Conservation (phyloP, 2,329 filamentous ascomycete species). For the Camillea tinctor region DNA sequence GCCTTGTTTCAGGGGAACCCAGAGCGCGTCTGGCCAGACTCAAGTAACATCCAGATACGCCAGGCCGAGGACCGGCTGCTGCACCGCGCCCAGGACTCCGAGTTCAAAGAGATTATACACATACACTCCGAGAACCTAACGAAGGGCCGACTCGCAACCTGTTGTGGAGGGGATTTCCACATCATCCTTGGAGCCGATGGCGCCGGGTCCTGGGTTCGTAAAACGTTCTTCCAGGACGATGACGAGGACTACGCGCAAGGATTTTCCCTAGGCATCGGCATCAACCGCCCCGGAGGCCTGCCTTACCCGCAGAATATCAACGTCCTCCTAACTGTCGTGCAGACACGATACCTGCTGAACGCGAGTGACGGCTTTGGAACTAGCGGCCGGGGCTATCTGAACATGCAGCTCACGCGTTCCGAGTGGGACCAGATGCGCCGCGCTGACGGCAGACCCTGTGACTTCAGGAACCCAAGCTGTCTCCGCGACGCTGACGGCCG, state of each 20-base stretch:
- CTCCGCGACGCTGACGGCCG: slow-evolving; percentile 28
- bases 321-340: slow-evolving; percentile 36
- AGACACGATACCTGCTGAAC: slow-evolving; percentile 37
- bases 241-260: slow-evolving; percentile 36
- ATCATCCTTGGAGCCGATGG: slow-evolving; percentile 37
- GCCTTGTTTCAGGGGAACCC: slow-evolving; percentile 34
- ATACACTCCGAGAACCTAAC: slow-evolving; percentile 33
- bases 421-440: slow-evolving; percentile 37
- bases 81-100: slow-evolving; percentile 13
- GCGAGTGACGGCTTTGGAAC: slow-evolving; percentile 35
- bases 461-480: slow-evolving; percentile 35
- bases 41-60: slow-evolving; percentile 38
- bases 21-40: slow-evolving; percentile 37
- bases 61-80: slow-evolving; percentile 39
- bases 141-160: slow-evolving; percentile 29
- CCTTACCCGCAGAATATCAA: slow-evolving; percentile 37
- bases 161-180: slow-evolving; percentile 38
- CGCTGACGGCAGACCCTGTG: slow-evolving; percentile 32
- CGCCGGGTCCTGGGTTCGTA: slow-evolving; percentile 36
- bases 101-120: slow-evolving; percentile 33
- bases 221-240: slow-evolving; percentile 34
- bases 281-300: slow-evolving; percentile 33
- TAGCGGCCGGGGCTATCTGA: slow-evolving; percentile 37
- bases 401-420: slow-evolving; percentile 37
- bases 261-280: slow-evolving; percentile 36